Evolutionary conservation across 2,329 filamentous ascomycete species (phyloP).

Genomic region (Sporothrix protearum): DNA sequence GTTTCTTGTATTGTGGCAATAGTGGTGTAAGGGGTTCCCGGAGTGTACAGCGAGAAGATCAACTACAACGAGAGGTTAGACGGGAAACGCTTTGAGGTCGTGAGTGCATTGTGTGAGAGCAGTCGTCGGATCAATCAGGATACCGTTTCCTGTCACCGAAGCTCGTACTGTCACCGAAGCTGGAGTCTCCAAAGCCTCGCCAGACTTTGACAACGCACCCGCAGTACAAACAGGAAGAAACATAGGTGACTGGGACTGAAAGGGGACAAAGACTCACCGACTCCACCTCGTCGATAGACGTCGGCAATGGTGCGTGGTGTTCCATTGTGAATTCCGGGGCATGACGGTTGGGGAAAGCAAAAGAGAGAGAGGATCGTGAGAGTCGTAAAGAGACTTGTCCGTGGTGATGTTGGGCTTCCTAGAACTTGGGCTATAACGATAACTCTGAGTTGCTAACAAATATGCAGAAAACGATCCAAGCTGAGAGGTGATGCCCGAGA

Average conservation of each 20-base stretch:
- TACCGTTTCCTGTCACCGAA: background rate
- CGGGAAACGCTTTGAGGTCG: no score
- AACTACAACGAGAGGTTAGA: constrained; percentile 34
- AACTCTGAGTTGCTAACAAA: no score
- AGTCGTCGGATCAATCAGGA: background rate
- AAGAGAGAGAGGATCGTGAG: background rate
- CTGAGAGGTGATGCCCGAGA: background rate
- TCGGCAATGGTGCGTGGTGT: constrained; percentile 30
- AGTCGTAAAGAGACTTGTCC: background rate
- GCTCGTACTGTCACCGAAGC: background rate
- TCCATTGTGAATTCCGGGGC: constrained; percentile 25
- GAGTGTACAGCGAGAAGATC: constrained; percentile 53
- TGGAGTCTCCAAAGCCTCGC: background rate
- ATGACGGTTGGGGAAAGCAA: constrained; percentile 11
- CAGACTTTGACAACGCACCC: background rate
- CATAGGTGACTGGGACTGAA: background rate
- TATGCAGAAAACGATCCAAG: background rate
- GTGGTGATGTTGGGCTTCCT: background rate
- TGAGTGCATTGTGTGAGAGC: background rate
- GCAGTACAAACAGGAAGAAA: background rate
- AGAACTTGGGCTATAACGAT: background rate
- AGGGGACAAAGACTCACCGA: constrained; percentile 32
- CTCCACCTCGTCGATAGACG: constrained; percentile 38
- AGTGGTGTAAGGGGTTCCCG: constrained; percentile 44
- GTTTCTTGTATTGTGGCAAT: constrained; percentile 62